Evolutionary conservation across 2,329 filamentous ascomycete genomes (phyloP).

Genomic region (Pseudogymnoascus sp.): DNA sequence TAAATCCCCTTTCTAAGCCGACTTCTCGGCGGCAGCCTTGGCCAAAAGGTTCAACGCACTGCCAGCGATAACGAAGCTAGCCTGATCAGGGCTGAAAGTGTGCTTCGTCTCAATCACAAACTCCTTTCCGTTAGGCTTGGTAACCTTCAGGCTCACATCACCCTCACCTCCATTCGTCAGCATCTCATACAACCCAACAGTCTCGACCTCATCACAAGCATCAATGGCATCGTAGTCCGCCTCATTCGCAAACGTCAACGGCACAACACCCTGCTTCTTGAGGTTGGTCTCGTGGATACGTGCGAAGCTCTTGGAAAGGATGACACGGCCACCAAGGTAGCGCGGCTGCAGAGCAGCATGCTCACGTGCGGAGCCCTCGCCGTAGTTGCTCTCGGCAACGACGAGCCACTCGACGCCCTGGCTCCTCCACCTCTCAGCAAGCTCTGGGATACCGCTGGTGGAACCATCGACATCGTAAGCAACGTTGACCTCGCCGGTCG

Average conservation of each 20-base stretch:
- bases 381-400: conserved; percentile 96
- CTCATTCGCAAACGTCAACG: conserved; percentile 82
- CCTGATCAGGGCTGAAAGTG: conserved; percentile 82
- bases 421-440: conserved; percentile 75
- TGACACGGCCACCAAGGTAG: conserved; percentile 79
- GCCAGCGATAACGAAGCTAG: conserved; percentile 83
- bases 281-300: conserved; percentile 93
- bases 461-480: conserved; percentile 80
- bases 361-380: conserved; percentile 81
- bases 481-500: conserved; percentile 84
- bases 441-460: conserved; percentile 71
- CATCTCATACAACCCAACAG: conserved; percentile 76
- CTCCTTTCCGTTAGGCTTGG: conserved; percentile 56
- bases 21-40: conserved; percentile 33
- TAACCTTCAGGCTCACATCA: conserved; percentile 60
- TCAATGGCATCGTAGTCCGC: conserved; percentile 77
- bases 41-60: conserved; percentile 88
- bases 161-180: conserved; percentile 70
- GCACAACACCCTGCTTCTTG: conserved; percentile 96
- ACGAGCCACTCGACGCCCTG: conserved; percentile 77
- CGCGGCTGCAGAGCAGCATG: conserved; percentile 84
- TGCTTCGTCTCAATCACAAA: conserved; percentile 72
- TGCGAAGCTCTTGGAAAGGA: conserved; percentile 79
- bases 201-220: conserved; percentile 76
- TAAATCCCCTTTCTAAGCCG: neutral